These are phyloP conservation scores for Pseudofabraea citricarpa DNA, from an alignment of 2,329 filamentous ascomycete genomes.

Conservation along the genomic window DNA sequence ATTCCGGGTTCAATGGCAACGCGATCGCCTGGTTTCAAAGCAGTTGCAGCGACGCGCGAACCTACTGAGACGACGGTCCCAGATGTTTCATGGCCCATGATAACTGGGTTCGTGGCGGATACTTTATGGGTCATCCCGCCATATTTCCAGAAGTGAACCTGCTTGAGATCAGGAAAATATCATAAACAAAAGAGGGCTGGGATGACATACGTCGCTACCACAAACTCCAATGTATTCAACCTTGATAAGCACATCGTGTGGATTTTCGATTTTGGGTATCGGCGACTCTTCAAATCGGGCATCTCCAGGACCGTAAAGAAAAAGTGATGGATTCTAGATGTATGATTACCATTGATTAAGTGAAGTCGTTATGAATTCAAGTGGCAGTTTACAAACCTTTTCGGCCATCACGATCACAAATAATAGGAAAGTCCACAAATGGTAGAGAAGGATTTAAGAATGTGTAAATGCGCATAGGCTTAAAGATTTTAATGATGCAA, in stretches of 20 bases:
- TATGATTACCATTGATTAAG: too few relatives aligned
- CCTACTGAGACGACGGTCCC: slow-evolving; percentile 22
- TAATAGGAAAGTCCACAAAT: too few relatives aligned
- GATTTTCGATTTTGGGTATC: slow-evolving; percentile 33
- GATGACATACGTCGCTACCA: slow-evolving; percentile 40
- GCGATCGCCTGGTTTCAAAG: slow-evolving; percentile 29
- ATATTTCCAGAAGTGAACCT: slow-evolving; percentile 32
- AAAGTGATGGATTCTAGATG: slow-evolving; percentile 39
- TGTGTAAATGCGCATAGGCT: too few relatives aligned
- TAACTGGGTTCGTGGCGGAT: slow-evolving; percentile 36
- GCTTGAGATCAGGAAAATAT: not conserved
- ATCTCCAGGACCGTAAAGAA: slow-evolving; percentile 39
- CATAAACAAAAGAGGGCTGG: slow-evolving; percentile 25
- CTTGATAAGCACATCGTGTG: slow-evolving; percentile 38
- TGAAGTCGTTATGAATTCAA: too few relatives aligned
- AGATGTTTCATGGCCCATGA: slow-evolving; percentile 42
- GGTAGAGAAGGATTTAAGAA: too few relatives aligned
- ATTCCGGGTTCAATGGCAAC: slow-evolving; percentile 45
- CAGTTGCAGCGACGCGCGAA: slow-evolving; percentile 8
- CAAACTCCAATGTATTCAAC: slow-evolving; percentile 43
- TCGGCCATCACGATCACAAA: too few relatives aligned
- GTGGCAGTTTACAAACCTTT: too few relatives aligned
- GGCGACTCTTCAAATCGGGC: slow-evolving; percentile 40
- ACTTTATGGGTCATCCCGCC: slow-evolving; percentile 43
- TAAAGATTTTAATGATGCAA: too few relatives aligned